These are phyloP conservation scores for Elaeis guineensis DNA, from an alignment of 176 grass and related monocot genomes.

Conservation along the genomic window DNA sequence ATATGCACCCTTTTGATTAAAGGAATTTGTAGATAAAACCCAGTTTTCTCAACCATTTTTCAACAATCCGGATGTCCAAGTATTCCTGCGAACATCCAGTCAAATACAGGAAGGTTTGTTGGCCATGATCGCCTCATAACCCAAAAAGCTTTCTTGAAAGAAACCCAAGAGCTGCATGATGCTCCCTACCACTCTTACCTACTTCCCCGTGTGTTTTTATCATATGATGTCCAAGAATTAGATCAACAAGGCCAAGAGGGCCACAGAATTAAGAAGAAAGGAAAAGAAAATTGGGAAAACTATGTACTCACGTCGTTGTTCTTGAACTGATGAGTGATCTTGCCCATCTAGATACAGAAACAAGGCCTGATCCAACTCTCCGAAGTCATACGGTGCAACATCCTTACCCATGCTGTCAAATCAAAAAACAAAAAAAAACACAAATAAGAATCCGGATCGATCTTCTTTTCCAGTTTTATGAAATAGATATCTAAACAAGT, in stretches of 20 bases:
- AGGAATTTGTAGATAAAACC: no score
- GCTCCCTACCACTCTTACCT: neutral
- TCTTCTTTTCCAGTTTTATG: no score
- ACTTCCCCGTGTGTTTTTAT: no score
- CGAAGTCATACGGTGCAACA: constrained; percentile 58
- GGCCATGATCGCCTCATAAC: constrained; percentile 14
- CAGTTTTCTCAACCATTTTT: no score
- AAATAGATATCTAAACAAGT: no score
- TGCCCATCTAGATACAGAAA: constrained; percentile 74
- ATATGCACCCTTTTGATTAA: no score
- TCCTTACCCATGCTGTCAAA: constrained; percentile 40
- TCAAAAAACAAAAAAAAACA: no score
- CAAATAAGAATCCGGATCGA: no score
- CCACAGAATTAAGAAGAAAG: neutral
- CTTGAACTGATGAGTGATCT: constrained; percentile 38
- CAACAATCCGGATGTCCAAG: no score
- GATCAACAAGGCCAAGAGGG: no score
- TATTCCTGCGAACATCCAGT: constrained; percentile 1
- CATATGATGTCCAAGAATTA: no score
- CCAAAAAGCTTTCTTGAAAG: neutral
- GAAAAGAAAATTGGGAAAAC: neutral
- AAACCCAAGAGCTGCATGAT: constrained; percentile 10
- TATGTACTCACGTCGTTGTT: constrained; percentile 42
- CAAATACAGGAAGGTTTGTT: neutral
- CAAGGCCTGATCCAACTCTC: constrained; percentile 64